Conservation (phyloP, 176 grass and related monocot species). For the Pharus latifolius region DNA sequence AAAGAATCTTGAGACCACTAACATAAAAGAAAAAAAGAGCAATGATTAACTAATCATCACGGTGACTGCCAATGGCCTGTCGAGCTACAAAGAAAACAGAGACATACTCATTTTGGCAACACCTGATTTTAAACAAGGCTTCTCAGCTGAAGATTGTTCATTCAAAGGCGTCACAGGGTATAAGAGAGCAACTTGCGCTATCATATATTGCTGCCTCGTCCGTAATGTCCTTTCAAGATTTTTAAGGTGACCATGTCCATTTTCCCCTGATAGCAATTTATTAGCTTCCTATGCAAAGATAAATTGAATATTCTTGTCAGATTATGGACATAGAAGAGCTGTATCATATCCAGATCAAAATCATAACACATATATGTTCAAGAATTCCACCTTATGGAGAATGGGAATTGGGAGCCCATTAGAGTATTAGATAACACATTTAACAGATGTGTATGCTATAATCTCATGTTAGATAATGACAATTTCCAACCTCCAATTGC, state of each 20-base stretch:
- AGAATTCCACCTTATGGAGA: no score
- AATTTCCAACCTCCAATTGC: no score
- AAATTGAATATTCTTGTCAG: background rate
- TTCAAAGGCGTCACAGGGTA: conserved; percentile 64
- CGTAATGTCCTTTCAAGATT: conserved; percentile 27
- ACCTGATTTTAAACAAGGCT: conserved; percentile 25
- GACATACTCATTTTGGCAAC: conserved; percentile 29
- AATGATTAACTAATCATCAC: no score
- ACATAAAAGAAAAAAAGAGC: no score
- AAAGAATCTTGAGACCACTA: background rate
- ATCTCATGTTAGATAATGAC: no score
- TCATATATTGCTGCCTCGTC: conserved; percentile 71
- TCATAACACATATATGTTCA: background rate
- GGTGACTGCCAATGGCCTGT: no score
- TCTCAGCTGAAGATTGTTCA: conserved; percentile 41
- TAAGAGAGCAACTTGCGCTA: conserved; percentile 43
- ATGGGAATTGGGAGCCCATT: no score
- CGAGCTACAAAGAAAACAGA: background rate
- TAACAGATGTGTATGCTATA: background rate
- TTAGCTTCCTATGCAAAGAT: conserved; percentile 49
- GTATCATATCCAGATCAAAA: background rate
- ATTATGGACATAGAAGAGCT: background rate
- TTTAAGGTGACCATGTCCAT: conserved; percentile 52
- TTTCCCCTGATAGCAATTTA: conserved; percentile 53
- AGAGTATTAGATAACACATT: no score